Conservation (phyloP, 139 green algal species). For the Pedinophyceae sp. region DNA sequence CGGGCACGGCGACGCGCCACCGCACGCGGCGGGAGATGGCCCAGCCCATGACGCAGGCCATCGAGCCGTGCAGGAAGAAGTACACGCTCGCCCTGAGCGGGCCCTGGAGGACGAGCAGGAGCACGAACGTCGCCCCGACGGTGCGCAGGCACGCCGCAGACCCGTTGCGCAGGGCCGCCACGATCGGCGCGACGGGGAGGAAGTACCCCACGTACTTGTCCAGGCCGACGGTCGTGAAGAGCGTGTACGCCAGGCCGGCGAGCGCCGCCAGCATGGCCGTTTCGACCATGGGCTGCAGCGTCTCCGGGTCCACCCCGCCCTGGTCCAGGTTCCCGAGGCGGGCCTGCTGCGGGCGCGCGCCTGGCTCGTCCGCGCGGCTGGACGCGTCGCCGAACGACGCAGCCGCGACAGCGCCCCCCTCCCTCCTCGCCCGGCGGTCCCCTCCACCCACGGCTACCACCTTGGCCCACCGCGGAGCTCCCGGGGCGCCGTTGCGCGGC, state of each 20-base stretch:
- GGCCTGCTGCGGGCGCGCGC: too few species aligned
- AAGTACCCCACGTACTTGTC: conserved; percentile 64
- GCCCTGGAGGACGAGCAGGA: conserved; percentile 68
- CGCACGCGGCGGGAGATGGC: too few species aligned
- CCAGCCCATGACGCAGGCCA: conserved; percentile 44
- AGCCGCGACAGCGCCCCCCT: too few species aligned
- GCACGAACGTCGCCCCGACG: conserved; percentile 34
- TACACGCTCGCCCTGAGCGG: conserved; percentile 51
- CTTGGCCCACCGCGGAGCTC: too few species aligned
- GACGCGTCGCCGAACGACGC: too few species aligned
- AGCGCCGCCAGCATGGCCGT: conserved; percentile 80
- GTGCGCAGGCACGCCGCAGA: background rate
- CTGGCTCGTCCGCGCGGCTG: too few species aligned
- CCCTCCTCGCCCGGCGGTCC: too few species aligned
- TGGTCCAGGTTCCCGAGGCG: too few species aligned
- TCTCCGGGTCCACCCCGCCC: too few species aligned
- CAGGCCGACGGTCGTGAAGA: conserved; percentile 56
- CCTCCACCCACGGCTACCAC: too few species aligned
- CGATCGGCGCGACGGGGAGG: conserved; percentile 59
- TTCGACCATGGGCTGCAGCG: conserved; percentile 62
- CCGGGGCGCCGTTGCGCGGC: too few species aligned
- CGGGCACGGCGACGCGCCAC: too few species aligned
- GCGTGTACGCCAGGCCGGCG: conserved; percentile 46
- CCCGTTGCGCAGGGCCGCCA: conserved; percentile 29
- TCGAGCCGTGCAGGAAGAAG: conserved; percentile 49